phyloP scores from a whole-genome alignment of 202 grass and related monocot species.

The Dendrocalamus latiflorus region DNA sequence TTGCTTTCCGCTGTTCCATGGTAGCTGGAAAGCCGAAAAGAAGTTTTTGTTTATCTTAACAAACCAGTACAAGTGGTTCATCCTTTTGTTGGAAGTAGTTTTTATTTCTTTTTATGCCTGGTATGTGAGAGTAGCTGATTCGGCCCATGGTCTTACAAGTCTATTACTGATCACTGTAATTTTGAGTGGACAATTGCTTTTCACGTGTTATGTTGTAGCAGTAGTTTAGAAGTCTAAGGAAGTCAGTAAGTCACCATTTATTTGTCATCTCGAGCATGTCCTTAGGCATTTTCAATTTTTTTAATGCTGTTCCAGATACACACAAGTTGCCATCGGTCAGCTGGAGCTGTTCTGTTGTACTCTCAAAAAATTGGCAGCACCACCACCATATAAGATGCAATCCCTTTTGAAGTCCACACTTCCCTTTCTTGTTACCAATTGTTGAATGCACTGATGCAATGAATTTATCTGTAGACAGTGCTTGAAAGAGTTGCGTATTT shows the following conservation, averaged over 20 bases:
- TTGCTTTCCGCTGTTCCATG: not conserved
- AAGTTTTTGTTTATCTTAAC: not conserved
- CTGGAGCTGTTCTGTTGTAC: not conserved
- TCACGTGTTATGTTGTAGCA: not conserved
- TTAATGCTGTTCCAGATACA: not conserved
- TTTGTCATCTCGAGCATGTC: not conserved
- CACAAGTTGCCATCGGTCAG: not conserved
- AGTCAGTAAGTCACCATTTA: not conserved
- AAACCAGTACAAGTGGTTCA: not conserved
- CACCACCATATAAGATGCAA: not conserved
- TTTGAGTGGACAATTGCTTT: not conserved
- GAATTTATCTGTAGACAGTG: not conserved
- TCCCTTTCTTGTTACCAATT: not conserved
- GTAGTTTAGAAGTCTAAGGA: not conserved
- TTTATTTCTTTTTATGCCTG: not conserved
- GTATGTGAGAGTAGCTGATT: not conserved
- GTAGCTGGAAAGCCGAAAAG: conserved; percentile 9
- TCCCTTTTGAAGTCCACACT: not conserved
- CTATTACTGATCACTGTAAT: not conserved
- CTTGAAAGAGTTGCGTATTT: not conserved
- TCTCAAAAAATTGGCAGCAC: not conserved
- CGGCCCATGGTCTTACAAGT: not conserved
- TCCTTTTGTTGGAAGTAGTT: not conserved
- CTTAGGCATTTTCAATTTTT: not conserved
- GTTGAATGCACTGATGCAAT: not conserved